Conservation (phyloP, 2,329 filamentous ascomycete genomes). For the Xylariaceae sp. region DNA sequence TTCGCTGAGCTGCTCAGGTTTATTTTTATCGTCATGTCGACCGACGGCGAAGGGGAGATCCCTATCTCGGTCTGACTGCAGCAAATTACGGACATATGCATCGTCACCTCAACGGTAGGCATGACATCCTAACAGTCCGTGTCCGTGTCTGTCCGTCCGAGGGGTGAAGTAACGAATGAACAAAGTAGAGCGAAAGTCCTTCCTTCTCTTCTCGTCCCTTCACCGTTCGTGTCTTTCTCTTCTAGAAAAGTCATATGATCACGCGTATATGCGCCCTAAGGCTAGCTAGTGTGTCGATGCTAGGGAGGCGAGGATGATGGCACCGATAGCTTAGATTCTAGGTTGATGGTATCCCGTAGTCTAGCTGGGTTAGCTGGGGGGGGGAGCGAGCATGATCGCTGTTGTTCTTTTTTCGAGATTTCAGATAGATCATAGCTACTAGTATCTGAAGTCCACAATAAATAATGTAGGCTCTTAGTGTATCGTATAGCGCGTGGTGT, state of each 20-base stretch:
- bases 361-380: not conserved
- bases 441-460: no score
- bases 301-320: not conserved
- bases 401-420: no score
- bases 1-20: no score
- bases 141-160: no score
- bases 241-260: conserved; percentile 18
- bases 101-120: not conserved
- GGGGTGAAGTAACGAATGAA: no score
- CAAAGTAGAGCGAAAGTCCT: no score
- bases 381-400: no score
- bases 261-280: conserved; percentile 11
- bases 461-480: no score
- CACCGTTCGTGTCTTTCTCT: not conserved
- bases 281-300: not conserved
- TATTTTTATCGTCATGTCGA: not conserved
- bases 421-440: no score
- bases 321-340: not conserved
- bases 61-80: conserved; percentile 5
- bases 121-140: not conserved
- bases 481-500: no score
- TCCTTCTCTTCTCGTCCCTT: no score
- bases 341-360: not conserved
- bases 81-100: conserved; percentile 15
- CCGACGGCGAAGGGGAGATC: not conserved